phyloP scores from a whole-genome alignment of 2,329 filamentous ascomycete genomes.

The Coniochaeta prunicola region DNA sequence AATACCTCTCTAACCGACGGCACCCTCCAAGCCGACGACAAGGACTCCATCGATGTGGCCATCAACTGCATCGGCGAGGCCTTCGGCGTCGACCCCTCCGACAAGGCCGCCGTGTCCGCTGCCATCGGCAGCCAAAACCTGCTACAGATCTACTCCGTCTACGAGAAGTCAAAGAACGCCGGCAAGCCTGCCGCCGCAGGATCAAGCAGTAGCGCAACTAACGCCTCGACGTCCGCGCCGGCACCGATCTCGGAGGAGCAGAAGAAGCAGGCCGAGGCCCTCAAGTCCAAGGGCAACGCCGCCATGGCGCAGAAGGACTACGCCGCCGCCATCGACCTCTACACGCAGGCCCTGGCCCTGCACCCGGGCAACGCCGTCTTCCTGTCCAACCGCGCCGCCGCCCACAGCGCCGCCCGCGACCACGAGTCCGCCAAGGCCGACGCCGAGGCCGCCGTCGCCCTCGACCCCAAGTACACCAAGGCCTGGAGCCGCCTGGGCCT shows the following conservation, averaged over 20 bases:
- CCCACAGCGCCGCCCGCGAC: slow-evolving; percentile 77
- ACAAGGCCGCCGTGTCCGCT: slow-evolving; percentile 63
- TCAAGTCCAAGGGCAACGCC: slow-evolving; percentile 88
- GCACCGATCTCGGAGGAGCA: slow-evolving; percentile 42
- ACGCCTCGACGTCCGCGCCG: slow-evolving; percentile 29
- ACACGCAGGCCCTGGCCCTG: slow-evolving; percentile 78
- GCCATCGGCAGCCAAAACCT: slow-evolving; percentile 84
- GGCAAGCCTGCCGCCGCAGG: slow-evolving; percentile 25
- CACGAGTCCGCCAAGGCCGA: slow-evolving; percentile 80
- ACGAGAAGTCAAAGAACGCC: slow-evolving; percentile 80
- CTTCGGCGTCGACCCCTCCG: slow-evolving; percentile 86
- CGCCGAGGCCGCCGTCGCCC: slow-evolving; percentile 80
- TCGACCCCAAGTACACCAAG: slow-evolving; percentile 93
- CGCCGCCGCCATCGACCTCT: slow-evolving; percentile 69
- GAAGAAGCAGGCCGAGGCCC: slow-evolving; percentile 75
- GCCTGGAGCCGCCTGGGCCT: slow-evolving; percentile 92
- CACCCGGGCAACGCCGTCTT: slow-evolving; percentile 88
- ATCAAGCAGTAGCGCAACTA: neutral
- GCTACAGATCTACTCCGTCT: slow-evolving; percentile 86
- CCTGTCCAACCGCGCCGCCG: slow-evolving; percentile 93
- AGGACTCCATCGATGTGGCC: slow-evolving; percentile 90
- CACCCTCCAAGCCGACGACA: slow-evolving; percentile 79
- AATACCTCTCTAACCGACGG: slow-evolving; percentile 78
- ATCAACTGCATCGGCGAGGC: slow-evolving; percentile 90
- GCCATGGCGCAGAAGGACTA: slow-evolving; percentile 97